Percentiles rank a stretch among this genome's conserved stretches.
Conservation (phyloP, 352 stramenopile genomes). For the Globisporangium nodosum region DNA sequence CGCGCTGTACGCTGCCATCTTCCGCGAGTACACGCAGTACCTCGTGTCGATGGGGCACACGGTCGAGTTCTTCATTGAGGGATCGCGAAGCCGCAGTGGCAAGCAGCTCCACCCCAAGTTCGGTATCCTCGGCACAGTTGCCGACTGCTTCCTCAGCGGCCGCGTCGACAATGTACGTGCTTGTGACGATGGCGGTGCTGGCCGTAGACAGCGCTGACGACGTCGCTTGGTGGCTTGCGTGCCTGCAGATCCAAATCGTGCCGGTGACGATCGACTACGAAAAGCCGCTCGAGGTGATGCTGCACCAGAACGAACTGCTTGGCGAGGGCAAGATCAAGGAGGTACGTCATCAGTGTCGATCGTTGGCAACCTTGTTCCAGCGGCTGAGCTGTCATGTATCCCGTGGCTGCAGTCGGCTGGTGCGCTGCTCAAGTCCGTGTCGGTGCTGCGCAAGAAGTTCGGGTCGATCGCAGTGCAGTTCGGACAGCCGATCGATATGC, state of each 20-base stretch:
- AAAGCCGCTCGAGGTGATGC: slow-evolving; percentile 72
- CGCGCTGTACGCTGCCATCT: slow-evolving; percentile 67
- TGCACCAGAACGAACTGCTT: slow-evolving; percentile 79
- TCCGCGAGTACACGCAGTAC: slow-evolving; percentile 81
- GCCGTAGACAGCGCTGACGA: neutral
- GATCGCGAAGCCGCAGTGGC: slow-evolving; percentile 72
- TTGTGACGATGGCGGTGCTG: neutral
- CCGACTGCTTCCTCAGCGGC: slow-evolving; percentile 62
- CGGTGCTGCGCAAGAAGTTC: slow-evolving; percentile 73
- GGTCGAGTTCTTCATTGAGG: slow-evolving; percentile 87
- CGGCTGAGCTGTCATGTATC: neutral
- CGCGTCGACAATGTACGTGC: slow-evolving; percentile 56
- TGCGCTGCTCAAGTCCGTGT: slow-evolving; percentile 62
- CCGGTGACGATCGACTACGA: slow-evolving; percentile 86
- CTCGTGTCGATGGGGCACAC: slow-evolving; percentile 68
- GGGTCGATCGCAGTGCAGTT: slow-evolving; percentile 80
- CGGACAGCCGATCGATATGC: slow-evolving; percentile 59
- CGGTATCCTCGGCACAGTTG: slow-evolving; percentile 63
- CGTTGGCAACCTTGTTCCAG: neutral
- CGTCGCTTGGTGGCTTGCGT: slow-evolving; percentile 4
- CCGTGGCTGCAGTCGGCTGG: slow-evolving; percentile 34
- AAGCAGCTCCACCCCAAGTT: slow-evolving; percentile 84
- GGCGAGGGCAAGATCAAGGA: slow-evolving; percentile 80
- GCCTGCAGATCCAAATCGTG: slow-evolving; percentile 61
- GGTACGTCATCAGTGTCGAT: slow-evolving; percentile 13